A percentile compares a stretch with the other conserved stretches of the same genome.
phyloP scores from a whole-genome alignment of 176 grass and related monocot species.

The Carex cristatella region DNA sequence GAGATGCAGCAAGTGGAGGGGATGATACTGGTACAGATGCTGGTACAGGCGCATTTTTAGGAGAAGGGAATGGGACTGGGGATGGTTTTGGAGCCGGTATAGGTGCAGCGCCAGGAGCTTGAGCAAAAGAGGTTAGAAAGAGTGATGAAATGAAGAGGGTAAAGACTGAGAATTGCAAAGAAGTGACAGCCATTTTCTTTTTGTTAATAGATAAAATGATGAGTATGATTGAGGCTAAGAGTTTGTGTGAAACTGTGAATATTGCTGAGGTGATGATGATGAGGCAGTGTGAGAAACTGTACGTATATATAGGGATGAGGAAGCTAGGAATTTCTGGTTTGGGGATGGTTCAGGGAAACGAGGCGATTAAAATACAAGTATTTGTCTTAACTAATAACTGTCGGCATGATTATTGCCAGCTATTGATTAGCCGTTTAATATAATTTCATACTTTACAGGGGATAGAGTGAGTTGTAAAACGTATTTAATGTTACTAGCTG shows the following conservation, averaged over 20 bases:
- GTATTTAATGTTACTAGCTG: background rate
- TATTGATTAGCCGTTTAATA: background rate
- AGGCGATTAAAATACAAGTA: background rate
- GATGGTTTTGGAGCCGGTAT: background rate
- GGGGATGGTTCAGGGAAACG: background rate
- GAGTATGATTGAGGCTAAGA: background rate
- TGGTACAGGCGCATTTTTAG: background rate
- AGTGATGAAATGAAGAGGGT: constrained; percentile 3
- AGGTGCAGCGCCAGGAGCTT: background rate
- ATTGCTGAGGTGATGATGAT: background rate
- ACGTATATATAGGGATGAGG: background rate
- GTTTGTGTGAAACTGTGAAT: too few species aligned
- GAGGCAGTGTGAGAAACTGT: background rate
- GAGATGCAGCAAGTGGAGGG: background rate
- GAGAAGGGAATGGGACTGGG: background rate
- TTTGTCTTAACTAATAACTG: background rate
- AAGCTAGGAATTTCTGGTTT: background rate
- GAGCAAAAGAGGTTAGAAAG: background rate
- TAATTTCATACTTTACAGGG: background rate
- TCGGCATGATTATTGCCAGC: constrained; percentile 1
- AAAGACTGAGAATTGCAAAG: background rate
- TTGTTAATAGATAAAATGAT: background rate
- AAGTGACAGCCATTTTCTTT: background rate
- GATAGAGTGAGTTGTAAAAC: background rate
- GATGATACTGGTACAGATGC: background rate